A percentile compares a stretch with the other conserved stretches of the same genome.
Evolutionary conservation across 176 grass and related monocot genomes (phyloP).

Genomic region (Leersia perrieri): DNA sequence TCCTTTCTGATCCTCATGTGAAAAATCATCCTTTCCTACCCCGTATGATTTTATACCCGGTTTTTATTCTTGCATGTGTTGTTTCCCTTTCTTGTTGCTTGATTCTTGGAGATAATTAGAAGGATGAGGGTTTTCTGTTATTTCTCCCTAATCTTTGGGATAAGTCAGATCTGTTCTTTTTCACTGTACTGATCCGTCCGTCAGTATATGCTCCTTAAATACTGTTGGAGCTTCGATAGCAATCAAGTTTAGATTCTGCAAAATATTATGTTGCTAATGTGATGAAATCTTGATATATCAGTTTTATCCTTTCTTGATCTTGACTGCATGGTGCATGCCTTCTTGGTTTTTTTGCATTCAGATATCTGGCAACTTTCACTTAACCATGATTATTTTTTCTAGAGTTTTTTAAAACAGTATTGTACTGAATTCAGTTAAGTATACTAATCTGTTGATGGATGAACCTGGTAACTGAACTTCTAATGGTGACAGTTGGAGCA

Average conservation of each 20-base stretch:
- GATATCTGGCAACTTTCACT: not conserved
- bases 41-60: not conserved
- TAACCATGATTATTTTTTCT: not conserved
- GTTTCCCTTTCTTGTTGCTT: not conserved
- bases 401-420: not conserved
- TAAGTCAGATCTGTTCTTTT: not conserved
- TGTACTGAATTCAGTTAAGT: not conserved
- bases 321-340: not conserved
- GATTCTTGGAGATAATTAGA: not conserved
- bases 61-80: not conserved
- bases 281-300: not conserved
- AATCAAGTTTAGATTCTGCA: not conserved
- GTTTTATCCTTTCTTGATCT: not conserved
- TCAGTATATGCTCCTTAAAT: not conserved
- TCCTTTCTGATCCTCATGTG: not conserved
- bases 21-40: not conserved
- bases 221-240: not conserved
- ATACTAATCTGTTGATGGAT: not conserved
- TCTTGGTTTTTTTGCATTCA: slow-evolving; percentile 2
- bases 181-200: not conserved
- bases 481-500: not conserved
- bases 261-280: not conserved
- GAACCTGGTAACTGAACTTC: not conserved
- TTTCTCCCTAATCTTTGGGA: not conserved
- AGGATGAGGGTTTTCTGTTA: not conserved